These are phyloP conservation scores for Claviceps sp. DNA, from an alignment of 2,329 filamentous ascomycete genomes.

Conservation along the genomic window DNA sequence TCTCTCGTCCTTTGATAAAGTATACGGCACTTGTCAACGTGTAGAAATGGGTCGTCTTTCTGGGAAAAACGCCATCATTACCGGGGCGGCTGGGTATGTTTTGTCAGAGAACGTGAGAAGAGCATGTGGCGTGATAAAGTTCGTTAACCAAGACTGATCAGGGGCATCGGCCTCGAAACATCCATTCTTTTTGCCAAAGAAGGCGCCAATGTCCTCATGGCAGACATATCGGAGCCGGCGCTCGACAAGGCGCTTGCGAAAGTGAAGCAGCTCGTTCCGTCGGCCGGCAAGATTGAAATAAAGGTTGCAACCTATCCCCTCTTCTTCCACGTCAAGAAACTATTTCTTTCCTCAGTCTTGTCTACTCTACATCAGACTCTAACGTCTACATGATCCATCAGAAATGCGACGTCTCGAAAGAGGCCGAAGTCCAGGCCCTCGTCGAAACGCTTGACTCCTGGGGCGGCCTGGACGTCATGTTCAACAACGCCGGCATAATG, in stretches of 20 bases:
- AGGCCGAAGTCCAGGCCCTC: slow-evolving; percentile 61
- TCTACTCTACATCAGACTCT: neutral
- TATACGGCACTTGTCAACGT: neutral
- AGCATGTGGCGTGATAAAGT: neutral
- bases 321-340: neutral
- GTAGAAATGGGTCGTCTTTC: slow-evolving; percentile 34
- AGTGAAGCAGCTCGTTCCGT: slow-evolving; percentile 57
- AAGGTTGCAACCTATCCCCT: slow-evolving; percentile 20
- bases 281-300: slow-evolving; percentile 46
- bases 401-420: slow-evolving; percentile 69
- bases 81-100: slow-evolving; percentile 66
- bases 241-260: slow-evolving; percentile 66
- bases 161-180: slow-evolving; percentile 88
- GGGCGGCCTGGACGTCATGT: slow-evolving; percentile 83
- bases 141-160: slow-evolving; percentile 18
- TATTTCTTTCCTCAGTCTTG: neutral
- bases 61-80: slow-evolving; percentile 58
- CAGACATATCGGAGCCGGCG: slow-evolving; percentile 68
- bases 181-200: slow-evolving; percentile 80
- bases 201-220: slow-evolving; percentile 73
- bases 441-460: slow-evolving; percentile 65
- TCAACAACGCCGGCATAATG: slow-evolving; percentile 98
- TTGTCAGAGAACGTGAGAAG: slow-evolving; percentile 1
- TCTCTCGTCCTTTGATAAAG: neutral
- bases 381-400: slow-evolving; percentile 1